These are phyloP conservation scores for Candolleomyces efflorescens DNA, from an alignment of 768 basidiomycete species.

Conservation along the genomic window DNA sequence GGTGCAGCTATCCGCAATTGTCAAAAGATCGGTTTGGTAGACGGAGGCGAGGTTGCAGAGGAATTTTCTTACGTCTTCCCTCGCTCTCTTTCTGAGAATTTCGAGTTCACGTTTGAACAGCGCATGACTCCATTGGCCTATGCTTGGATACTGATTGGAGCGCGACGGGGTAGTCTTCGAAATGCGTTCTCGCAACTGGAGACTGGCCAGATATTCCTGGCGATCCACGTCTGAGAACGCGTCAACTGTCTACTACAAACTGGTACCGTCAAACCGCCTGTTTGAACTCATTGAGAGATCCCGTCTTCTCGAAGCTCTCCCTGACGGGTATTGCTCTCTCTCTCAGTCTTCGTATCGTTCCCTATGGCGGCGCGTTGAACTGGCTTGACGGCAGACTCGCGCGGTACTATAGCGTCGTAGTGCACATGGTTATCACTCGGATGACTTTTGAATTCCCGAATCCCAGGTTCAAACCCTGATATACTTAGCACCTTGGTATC, in stretches of 20 bases:
- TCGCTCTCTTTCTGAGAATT: constrained; percentile 60
- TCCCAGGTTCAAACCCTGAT: too few relatives aligned
- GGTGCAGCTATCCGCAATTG: constrained; percentile 59
- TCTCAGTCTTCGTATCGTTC: too few relatives aligned
- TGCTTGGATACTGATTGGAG: neutral
- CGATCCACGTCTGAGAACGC: constrained; percentile 74
- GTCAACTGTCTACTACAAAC: constrained; percentile 82
- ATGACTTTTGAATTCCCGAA: too few relatives aligned
- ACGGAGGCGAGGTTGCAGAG: constrained; percentile 29
- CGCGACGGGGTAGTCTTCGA: constrained; percentile 41
- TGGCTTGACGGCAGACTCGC: too few relatives aligned
- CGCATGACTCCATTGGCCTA: neutral
- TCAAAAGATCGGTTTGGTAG: constrained; percentile 31
- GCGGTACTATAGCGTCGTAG: too few relatives aligned
- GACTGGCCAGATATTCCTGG: constrained; percentile 54
- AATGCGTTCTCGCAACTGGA: constrained; percentile 51
- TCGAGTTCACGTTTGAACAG: constrained; percentile 60
- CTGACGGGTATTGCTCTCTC: too few relatives aligned
- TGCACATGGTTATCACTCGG: too few relatives aligned
- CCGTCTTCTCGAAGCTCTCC: too few relatives aligned
- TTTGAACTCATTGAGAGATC: too few relatives aligned
- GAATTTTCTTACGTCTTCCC: constrained; percentile 52
- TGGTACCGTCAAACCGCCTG: constrained; percentile 71
- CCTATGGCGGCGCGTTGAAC: too few relatives aligned
- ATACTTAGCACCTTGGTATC: too few relatives aligned